A percentile compares a stretch with the other conserved stretches of the same genome.
Evolutionary conservation across 331 rosid species (phyloP).

Genomic region (Cucumis variabilis): DNA sequence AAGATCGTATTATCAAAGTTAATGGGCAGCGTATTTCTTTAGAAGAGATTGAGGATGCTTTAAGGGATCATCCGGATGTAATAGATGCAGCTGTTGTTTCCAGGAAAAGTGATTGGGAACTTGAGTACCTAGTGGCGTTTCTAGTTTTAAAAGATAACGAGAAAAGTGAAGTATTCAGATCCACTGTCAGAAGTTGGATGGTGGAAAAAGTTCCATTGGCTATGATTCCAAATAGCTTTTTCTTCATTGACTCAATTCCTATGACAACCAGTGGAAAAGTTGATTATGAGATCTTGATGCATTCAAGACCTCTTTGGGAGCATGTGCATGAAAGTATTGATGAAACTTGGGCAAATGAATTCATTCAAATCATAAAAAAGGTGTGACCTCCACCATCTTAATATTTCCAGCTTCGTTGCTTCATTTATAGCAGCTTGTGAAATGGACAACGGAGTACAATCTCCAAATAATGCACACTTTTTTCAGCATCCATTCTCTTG

Average conservation of each 20-base stretch:
- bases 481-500: conserved; percentile 9
- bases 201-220: conserved; percentile 60
- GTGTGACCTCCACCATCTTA: conserved; percentile 40
- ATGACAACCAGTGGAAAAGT: conserved; percentile 76
- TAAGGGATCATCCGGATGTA: conserved; percentile 73
- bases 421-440: neutral
- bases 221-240: conserved; percentile 63
- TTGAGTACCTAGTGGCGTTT: conserved; percentile 62
- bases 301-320: conserved; percentile 44
- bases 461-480: conserved; percentile 10
- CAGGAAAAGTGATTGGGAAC: conserved; percentile 52
- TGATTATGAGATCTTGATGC: conserved; percentile 64
- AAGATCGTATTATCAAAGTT: conserved; percentile 76
- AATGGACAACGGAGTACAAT: neutral
- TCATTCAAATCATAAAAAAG: conserved; percentile 69
- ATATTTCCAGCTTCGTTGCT: conserved; percentile 6
- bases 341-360: conserved; percentile 46
- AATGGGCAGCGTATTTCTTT: conserved; percentile 83
- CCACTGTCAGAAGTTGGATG: conserved; percentile 78
- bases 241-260: conserved; percentile 73
- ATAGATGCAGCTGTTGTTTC: conserved; percentile 69
- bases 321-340: conserved; percentile 45
- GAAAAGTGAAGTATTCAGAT: conserved; percentile 51
- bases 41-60: conserved; percentile 77
- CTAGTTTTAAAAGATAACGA: conserved; percentile 60